Base-by-base conservation (phyloP, 345 rosid genomes). In the Angophora floribunda region DNA sequence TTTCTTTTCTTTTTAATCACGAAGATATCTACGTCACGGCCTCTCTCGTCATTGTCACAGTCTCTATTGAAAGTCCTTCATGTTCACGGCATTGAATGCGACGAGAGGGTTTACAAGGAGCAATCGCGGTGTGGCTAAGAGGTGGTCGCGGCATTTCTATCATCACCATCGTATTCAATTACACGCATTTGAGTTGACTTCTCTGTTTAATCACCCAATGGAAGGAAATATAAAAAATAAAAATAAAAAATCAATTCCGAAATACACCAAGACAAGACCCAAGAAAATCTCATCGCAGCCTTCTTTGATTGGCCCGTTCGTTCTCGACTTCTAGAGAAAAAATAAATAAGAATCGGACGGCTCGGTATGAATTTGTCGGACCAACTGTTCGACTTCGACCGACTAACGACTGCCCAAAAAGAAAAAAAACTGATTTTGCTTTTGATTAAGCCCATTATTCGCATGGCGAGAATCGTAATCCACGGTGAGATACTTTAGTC, bases 21-120 rank as follows among this genome's bases (percentile, higher is more conserved):
- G 4, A 11, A 17, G 47, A 17, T 19, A 17, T 70, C 82, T 36
- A 36, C 10, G 47, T 41, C 82, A 36, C 1, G 26, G 13, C 24
- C 24, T 36, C 47, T 17, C 26, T 70, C 7, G 82, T 70, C 47
- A 36, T 13, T 4, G 6, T 41, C 84, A 19, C 13, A 1, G 11
- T 36, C 21, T 9, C 11, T 36, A 36, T 36, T 3, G 41, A 36
- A 75, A 9, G 26, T 28, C 49, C 15, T 75, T 75, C 6, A 6
- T 5, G 84, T 41, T 19, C 10, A 75, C 26, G 49, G 82, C 82
- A 75, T 75, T 14, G 12, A 21, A 41, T 13, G 14, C 3, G 49
- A 2, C 47, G 2, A 4, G 0, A 0, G 80, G 47, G 24, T 4
- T 70, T 70, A 36, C 9, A 1, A 6, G 2, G 26, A 36, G 49